Base-by-base conservation (phyloP, 495 filamentous ascomycete species). In the Talaromyces liani region DNA sequence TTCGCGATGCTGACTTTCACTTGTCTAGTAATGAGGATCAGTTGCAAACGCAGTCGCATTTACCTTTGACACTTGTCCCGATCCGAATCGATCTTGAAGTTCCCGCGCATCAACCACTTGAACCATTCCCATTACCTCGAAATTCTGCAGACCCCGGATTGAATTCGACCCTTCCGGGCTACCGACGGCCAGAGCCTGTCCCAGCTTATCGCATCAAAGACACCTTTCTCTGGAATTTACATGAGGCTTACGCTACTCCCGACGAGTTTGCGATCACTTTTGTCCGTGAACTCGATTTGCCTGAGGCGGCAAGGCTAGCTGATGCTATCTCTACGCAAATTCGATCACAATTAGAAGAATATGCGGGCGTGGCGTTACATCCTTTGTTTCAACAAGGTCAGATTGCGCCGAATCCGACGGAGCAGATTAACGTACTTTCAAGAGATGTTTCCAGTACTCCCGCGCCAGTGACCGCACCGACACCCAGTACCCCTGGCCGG, bases 11-110 rank as follows among this genome's bases (percentile, higher is more conserved):
- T 49, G 58, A 63, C 41, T 63, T 65, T 12, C 41, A 24, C 56
- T 33, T 24, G 3, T 63, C 16, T 63, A 79, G 77, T 58, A 79
- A 76, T 67, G 75, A 76, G 58, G 78, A 88, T 63, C 92, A 96
- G 67, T 83, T 89, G 66, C 87, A 90, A 66, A 88, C 91, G 14
- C 94, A 97, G 75, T 86, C 91, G 24, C 83, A 87, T 60, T 84
- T 98, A 29, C 94, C 95, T 25, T 81, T 95, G 25, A 94, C 91
- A 3, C 82, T 97, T 25, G 93, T 99, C 59, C 94, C 94, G 7
- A 97, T 99, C 65, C 91, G 95, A 55, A 93, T 99, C 69, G 94
- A 98, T 69, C 81, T 98, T 66, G 93, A 99, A 70, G 87, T 97
- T 10, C 85, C 89, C 27, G 78, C 90, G 36, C 93, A 90, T 78